These are phyloP conservation scores for Boletellus sp. DNA, from an alignment of 768 basidiomycete genomes.

Conservation along the genomic window DNA sequence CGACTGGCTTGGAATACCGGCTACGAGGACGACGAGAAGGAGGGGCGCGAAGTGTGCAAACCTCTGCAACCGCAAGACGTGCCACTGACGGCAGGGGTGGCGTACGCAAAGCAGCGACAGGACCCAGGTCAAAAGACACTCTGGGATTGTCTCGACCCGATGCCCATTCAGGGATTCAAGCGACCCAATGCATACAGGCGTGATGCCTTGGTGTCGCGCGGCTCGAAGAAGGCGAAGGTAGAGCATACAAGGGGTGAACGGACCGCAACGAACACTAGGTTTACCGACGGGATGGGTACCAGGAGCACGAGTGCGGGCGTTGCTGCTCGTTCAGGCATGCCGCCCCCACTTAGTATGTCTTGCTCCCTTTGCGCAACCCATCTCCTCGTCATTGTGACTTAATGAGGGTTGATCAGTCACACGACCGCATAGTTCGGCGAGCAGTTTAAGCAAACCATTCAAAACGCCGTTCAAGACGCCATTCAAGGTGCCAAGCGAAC, in stretches of 20 bases:
- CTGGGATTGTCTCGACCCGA: constrained; percentile 16
- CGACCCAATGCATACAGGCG: constrained; percentile 15
- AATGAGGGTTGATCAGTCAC: constrained; percentile 35
- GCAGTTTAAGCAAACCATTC: constrained; percentile 43
- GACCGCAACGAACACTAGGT: background rate
- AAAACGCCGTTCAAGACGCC: constrained; percentile 35
- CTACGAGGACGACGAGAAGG: constrained; percentile 30
- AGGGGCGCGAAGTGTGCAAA: constrained; percentile 7
- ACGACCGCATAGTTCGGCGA: constrained; percentile 42
- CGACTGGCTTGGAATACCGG: constrained; percentile 16
- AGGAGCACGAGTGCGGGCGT: background rate
- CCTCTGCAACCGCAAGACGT: background rate
- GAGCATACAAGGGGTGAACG: constrained; percentile 1
- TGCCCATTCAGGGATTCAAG: constrained; percentile 21
- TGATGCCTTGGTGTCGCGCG: constrained; percentile 9
- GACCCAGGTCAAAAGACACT: constrained; percentile 20
- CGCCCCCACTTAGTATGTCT: constrained; percentile 22
- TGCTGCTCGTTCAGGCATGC: constrained; percentile 6
- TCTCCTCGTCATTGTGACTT: background rate
- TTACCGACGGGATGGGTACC: background rate
- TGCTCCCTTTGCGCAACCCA: background rate
- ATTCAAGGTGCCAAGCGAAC: constrained; percentile 47
- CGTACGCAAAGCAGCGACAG: background rate
- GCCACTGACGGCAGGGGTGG: background rate
- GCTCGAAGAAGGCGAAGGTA: constrained; percentile 22